phyloP scores from a whole-genome alignment of 208 protist species.

The Trypanosoma avium region DNA sequence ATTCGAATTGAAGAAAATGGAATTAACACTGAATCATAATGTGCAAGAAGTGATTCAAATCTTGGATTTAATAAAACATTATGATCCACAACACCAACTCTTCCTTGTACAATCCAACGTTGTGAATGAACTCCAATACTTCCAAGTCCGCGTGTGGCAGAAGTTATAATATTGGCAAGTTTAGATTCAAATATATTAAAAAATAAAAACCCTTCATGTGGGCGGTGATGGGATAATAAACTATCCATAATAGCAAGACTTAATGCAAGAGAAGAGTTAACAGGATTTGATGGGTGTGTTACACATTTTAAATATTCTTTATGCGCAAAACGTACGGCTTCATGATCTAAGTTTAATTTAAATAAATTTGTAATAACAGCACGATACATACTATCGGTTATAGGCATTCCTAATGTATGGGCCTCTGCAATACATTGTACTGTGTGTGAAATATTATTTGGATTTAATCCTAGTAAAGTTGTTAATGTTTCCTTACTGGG shows the following conservation, averaged over 20 bases:
- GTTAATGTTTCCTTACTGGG: slow-evolving; percentile 81
- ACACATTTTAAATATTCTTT: slow-evolving; percentile 53
- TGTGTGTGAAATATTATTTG: slow-evolving; percentile 56
- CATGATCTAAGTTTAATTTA: slow-evolving; percentile 63
- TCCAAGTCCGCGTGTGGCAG: slow-evolving; percentile 61
- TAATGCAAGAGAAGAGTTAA: slow-evolving; percentile 54
- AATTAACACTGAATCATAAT: slow-evolving; percentile 88
- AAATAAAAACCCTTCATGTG: slow-evolving; percentile 63
- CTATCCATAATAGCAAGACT: slow-evolving; percentile 75
- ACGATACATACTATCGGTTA: slow-evolving; percentile 83
- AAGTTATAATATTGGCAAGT: slow-evolving; percentile 55
- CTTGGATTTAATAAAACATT: slow-evolving; percentile 77
- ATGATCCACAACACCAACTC: slow-evolving; percentile 87
- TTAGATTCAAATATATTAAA: slow-evolving; percentile 59
- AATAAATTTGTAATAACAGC: slow-evolving; percentile 68
- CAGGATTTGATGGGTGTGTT: slow-evolving; percentile 48
- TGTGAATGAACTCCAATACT: slow-evolving; percentile 55
- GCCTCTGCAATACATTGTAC: slow-evolving; percentile 76
- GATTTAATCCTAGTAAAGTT: slow-evolving; percentile 53
- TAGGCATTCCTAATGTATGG: slow-evolving; percentile 67
- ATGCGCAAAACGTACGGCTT: slow-evolving; percentile 70
- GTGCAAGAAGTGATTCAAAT: slow-evolving; percentile 72
- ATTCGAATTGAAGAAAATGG: slow-evolving; percentile 71
- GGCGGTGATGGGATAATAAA: slow-evolving; percentile 65
- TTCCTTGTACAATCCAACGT: slow-evolving; percentile 85